Conservation (phyloP, 345 rosid genomes). For the Euclidium syriacum region DNA sequence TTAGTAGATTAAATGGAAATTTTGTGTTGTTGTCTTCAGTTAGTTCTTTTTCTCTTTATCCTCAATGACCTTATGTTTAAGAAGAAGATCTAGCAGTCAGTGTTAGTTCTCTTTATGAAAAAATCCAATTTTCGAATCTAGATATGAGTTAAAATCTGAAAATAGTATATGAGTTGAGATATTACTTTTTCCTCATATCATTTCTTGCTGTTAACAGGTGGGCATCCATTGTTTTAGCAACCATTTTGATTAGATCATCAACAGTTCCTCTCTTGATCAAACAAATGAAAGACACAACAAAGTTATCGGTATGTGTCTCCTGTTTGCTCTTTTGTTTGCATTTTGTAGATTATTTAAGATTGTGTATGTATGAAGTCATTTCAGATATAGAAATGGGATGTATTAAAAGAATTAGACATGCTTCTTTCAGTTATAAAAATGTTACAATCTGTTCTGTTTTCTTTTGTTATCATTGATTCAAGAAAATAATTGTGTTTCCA, state of each 20-base stretch:
- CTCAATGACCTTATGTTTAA: not conserved
- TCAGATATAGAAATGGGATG: not conserved
- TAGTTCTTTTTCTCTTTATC: not conserved
- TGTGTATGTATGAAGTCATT: not conserved
- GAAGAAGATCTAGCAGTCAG: not conserved
- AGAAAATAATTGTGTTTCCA: not conserved
- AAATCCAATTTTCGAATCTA: not conserved
- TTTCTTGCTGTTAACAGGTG: slow-evolving; percentile 48
- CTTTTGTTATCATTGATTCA: not conserved
- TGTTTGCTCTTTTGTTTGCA: not conserved
- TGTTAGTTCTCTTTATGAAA: not conserved
- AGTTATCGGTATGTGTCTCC: slow-evolving; percentile 52
- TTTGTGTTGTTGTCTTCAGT: not conserved
- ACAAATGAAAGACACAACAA: slow-evolving; percentile 67
- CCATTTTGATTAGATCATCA: slow-evolving; percentile 59
- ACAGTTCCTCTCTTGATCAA: slow-evolving; percentile 68
- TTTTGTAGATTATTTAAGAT: not conserved
- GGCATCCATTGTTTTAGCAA: slow-evolving; percentile 71
- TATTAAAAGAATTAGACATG: not conserved
- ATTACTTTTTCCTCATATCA: not conserved
- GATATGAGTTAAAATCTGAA: not conserved
- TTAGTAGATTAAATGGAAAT: not conserved
- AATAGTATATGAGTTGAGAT: not conserved
- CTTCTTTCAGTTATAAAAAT: not conserved
- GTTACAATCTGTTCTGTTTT: not conserved